Base-by-base conservation (phyloP, 257 asterid species). In the Primulina tabacum region DNA sequence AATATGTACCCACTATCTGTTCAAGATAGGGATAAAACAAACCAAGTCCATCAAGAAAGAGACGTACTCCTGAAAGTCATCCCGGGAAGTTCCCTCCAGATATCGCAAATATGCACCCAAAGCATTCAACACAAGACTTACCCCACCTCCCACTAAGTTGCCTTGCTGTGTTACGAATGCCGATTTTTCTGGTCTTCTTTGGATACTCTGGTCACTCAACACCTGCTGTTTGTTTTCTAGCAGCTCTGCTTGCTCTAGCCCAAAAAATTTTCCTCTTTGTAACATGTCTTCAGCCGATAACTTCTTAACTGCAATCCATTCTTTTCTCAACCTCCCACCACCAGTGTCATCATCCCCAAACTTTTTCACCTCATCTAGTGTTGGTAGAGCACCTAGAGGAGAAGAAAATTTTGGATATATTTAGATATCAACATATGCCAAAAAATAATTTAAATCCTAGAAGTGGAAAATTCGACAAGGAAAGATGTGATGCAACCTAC, bases 41-140 rank as follows among this genome's bases (percentile, higher is more conserved):
- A 24, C 67, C 60, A 73, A 67, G 71, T 30, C 70, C 64, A 60
- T 76, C 21, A 62, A 72, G 77, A 43, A 43, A 43, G 56, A 72
- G 71, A 83, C 96, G 24, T 89, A 92, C 98, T 89, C 96, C 86
- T 89, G 95, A 76, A 73, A 92, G 65, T 92, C 98, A 80, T 78
- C 88, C 62, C 89, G 81, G 62, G 96, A 84, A 71, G 97, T 92
- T 72, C 97, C 96, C 84, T 89, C 98, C 76, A 84, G 80, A 79
- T 89, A 92, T 53, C 98, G 88, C 84, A 89, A 81, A 81, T 86
- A 92, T 74, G 88, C 97, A 71, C 95, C 92, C 81, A 89, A 72
- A 77, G 96, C 96, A 88, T 88, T 85, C 79, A 89, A 84, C 73
- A 86, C 95, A 60, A 67, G 78, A 72, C 61, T 77, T 38, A 89